Base-by-base conservation (phyloP, 345 rosid genomes). In the Pugionium dolabratum region DNA sequence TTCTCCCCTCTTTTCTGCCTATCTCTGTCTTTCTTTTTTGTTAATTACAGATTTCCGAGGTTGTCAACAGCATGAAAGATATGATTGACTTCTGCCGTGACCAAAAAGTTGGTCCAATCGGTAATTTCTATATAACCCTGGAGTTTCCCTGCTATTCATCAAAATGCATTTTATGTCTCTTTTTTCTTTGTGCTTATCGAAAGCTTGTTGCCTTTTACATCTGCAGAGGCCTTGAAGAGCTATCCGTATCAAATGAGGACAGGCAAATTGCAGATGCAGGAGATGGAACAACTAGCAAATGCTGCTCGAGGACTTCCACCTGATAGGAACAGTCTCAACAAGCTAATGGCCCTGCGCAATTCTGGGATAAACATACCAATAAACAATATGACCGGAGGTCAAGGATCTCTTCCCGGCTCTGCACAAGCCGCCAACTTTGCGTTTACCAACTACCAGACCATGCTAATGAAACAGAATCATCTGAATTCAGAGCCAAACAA, bases 151-250 rank as follows among this genome's bases (percentile, higher is more conserved):
- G 37, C 1, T 29, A 26, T 31, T 46, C 47, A 51, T 58, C 44
- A 44, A 2, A 64, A 58, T 1, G 8, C 33, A 26, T 26, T 27
- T 18, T 47, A 29, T 61, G 10, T 25, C 48, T 54, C 50, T 10
- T 3, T 18, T 42, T 18, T 58, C 10, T 56, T 34, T 42, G 62
- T 56, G 63, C 63, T 44, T 66, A 58, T 36, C 8, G 2, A 11
- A 39, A 34, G 50, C 48, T 26, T 46, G 46, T 2, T 49, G 40
- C 36, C 29, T 29, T 34, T 30, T 32, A 47, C 64, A 25, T 59
- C 39, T 81, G 81, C 90, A 93, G 99, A 93, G 76, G 91, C 96
- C 59, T 80, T 93, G 81, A 93, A 90, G 79, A 86, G 65, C 73
- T 93, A 83, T 78, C 94, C 90, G 26, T 80, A 83, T 34, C 88